Base-by-base conservation (phyloP, 495 filamentous ascomycete genomes). In the Trichoderma erinaceum region DNA sequence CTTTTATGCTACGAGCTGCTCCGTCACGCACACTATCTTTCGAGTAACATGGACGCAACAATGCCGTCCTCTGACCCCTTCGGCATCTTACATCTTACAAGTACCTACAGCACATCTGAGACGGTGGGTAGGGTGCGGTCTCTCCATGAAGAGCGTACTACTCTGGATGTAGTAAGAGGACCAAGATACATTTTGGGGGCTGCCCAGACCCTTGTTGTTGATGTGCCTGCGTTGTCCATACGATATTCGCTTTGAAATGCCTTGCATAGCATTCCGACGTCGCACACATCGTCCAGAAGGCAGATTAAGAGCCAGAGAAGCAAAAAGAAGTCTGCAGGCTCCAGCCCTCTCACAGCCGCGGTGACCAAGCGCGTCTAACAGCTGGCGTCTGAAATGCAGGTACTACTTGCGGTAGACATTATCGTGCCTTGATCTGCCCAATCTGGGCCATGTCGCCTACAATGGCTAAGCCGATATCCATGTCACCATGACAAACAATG, bases 1-100 rank as follows among this genome's bases (percentile, higher is more conserved):
- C 43, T 12, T 46, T 46, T 15, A 46, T 16, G 50, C 21, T 56
- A 25, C 12, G 50, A 23, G 21, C 21, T 56, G 21, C 50, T 11
- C 11, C 50, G n/a, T 56, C 50, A 56, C 50, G 50, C 50, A 56
- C 44, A 16, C 44, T n/a, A n/a, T 48, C 44, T 48, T 48, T 48
- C 44, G 18, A 16, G 44, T 38, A 38, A 6, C 35, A 38, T 38
- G 35, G 35, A 38, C 35, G 8, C 35, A 38, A 38, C 29, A 38
- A 38, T 38, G 7, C 8, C 35, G 35, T 38, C 29, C 0, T 15
- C 6, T 46, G 43, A 4, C 43, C 18, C 43, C 43, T 56, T 1
- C n/a, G 4, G 7, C n/a, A 25, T 25, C 50, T 23, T 58, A 21
- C n/a, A 10, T 27, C 12, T 61, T 35, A 29, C 50, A 58, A 21